Conservation (phyloP, 2,329 filamentous ascomycete genomes). For the Cladosporium sp. region DNA sequence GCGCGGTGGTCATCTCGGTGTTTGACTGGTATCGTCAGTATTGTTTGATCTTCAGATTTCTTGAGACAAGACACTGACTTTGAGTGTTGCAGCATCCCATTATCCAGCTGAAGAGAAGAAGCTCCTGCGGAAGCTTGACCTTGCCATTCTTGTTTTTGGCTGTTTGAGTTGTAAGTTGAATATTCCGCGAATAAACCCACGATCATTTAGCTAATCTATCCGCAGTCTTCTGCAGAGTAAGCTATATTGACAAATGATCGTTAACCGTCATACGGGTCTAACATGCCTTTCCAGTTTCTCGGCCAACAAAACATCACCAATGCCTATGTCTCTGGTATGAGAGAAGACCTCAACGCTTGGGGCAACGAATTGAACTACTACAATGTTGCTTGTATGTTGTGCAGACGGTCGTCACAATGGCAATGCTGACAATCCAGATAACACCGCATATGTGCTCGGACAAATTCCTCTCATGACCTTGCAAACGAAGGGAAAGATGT, state of each 20-base stretch:
- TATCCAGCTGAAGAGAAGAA: conserved; percentile 43
- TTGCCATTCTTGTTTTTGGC: conserved; percentile 4
- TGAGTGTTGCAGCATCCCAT: not conserved
- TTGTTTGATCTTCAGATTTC: too few relatives aligned
- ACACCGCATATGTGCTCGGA: conserved; percentile 1
- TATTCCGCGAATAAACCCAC: too few relatives aligned
- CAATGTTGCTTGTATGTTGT: not conserved
- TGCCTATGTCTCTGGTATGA: conserved; percentile 46
- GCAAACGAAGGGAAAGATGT: conserved; percentile 7
- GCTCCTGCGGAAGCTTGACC: conserved; percentile 49
- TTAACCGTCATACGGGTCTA: not conserved
- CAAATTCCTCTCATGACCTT: conserved; percentile 6
- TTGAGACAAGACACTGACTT: not conserved
- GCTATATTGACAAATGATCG: not conserved
- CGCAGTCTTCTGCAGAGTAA: conserved; percentile 6
- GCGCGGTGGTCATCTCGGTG: conserved; percentile 3
- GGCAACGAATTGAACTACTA: conserved; percentile 49
- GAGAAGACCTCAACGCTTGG: conserved; percentile 49
- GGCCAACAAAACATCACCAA: conserved; percentile 34
- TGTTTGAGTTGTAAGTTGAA: conserved; percentile 2
- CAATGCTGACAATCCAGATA: not conserved
- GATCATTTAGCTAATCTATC: not conserved
- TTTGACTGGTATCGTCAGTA: conserved; percentile 7
- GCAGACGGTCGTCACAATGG: too few relatives aligned
- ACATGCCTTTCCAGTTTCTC: conserved; percentile 40